Base-by-base conservation (phyloP, 306 rosid species). In the Vigna unguiculata region DNA sequence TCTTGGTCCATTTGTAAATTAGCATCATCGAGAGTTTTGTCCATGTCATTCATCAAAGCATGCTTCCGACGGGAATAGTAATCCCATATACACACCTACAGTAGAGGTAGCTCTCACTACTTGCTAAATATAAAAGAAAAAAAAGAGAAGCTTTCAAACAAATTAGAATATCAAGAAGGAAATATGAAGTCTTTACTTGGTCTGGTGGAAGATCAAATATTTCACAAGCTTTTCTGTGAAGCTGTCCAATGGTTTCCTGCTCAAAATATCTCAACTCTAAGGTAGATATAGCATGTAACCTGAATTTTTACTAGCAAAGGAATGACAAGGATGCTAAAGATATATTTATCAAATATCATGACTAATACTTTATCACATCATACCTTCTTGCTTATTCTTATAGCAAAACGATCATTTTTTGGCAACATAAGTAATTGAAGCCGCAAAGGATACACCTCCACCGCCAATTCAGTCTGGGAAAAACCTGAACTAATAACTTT, bases 311-410 rank as follows among this genome's bases (percentile, higher is more conserved):
- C 43, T 67, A 65, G 48, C 74, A 68, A 73, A 49, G 32, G 25
- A 68, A 86, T 13, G 53, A 64, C 25, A 80, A 65, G 61, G 59
- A 57, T 28, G 59, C 57, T 36, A 70, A 85, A 77, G 40, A 72
- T 52, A 69, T 61, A 69, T 77, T 59, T 71, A 78, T 71, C 59
- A 69, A 51, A 59, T 74, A 78, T 71, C 54, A 69, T 51, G 34
- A 78, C 54, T 77, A 21, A 15, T 78, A 63, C 36, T 38, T 48
- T 72, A 54, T 58, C 83, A 74, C 55, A 79, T 62, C 16, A 34
- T 91, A 93, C 98, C 97, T 95, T 95, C 91, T 92, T 92, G 90
- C 98, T 95, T 87, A 95, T 92, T 89, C 97, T 80, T 82, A 95
- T 76, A 54, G 87, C 32, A 74, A 95, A 83, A 28, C 83, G 88